Conservation (phyloP, 768 basidiomycete genomes). For the Podaxis sp. region DNA sequence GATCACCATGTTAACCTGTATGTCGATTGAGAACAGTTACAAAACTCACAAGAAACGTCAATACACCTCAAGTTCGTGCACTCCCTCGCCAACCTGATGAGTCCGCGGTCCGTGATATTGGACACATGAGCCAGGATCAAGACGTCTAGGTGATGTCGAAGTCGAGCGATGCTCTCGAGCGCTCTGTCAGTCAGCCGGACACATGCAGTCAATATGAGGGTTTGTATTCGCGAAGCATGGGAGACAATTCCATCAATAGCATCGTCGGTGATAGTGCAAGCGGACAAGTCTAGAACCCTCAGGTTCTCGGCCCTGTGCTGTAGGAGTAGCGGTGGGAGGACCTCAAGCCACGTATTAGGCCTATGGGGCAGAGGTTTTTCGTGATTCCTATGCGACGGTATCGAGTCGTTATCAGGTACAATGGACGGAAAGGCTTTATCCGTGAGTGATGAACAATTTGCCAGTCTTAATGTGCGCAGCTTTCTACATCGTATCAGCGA, state of each 20-base stretch:
- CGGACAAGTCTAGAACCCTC: constrained; percentile 73
- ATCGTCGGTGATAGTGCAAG: constrained; percentile 72
- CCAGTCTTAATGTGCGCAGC: constrained; percentile 70
- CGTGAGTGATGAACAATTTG: constrained; percentile 71
- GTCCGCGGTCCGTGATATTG: constrained; percentile 73
- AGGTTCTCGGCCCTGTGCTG: constrained; percentile 68
- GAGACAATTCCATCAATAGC: constrained; percentile 70
- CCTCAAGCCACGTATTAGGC: constrained; percentile 57
- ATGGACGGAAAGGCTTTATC: constrained; percentile 70
- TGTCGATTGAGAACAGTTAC: constrained; percentile 1
- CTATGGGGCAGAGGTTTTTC: constrained; percentile 54
- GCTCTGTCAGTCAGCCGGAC: constrained; percentile 65
- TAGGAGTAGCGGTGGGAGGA: constrained; percentile 58
- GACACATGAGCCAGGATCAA: constrained; percentile 77
- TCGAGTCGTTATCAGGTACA: constrained; percentile 11
- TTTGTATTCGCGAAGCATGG: constrained; percentile 75
- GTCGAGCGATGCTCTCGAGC: constrained; percentile 60
- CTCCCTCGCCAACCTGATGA: constrained; percentile 61
- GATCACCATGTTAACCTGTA: constrained; percentile 11
- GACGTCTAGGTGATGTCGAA: constrained; percentile 74
- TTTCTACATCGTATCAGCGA: constrained; percentile 36
- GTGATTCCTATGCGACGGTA: constrained; percentile 16
- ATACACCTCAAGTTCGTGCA: constrained; percentile 77
- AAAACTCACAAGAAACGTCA: constrained; percentile 78
- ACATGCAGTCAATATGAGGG: constrained; percentile 77